Evolutionary conservation across 78 protist genomes (phyloP).

Genomic region (Dictyostelium citrinum): DNA sequence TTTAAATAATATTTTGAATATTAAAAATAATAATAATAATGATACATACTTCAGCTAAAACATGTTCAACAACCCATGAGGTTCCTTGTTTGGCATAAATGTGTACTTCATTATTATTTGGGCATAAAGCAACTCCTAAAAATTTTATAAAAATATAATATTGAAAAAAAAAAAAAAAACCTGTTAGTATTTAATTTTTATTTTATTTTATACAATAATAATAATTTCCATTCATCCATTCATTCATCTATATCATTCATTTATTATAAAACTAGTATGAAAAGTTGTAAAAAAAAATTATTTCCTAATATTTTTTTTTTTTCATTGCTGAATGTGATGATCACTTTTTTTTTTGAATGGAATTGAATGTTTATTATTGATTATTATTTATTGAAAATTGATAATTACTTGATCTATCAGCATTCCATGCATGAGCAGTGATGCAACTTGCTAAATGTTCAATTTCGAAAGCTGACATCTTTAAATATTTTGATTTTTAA

Average conservation of each 20-base stretch:
- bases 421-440: slow-evolving; percentile 92
- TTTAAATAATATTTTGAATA: background rate
- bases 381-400: background rate
- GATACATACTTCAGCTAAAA: slow-evolving; percentile 69
- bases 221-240: background rate
- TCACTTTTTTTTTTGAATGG: background rate
- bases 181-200: background rate
- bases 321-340: background rate
- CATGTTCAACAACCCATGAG: slow-evolving; percentile 32
- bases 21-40: background rate
- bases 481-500: background rate
- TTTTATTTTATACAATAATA: background rate
- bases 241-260: too few relatives aligned
- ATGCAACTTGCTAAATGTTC: slow-evolving; percentile 73
- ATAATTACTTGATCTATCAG: slow-evolving; percentile 83
- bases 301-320: background rate
- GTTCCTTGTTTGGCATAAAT: slow-evolving; percentile 77
- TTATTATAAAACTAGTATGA: too few relatives aligned
- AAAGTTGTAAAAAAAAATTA: background rate
- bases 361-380: background rate
- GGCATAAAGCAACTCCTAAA: slow-evolving; percentile 92
- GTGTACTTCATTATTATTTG: slow-evolving; percentile 88
- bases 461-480: slow-evolving; percentile 66
- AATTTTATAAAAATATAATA: background rate
- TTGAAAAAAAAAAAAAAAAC: background rate